These are phyloP conservation scores for Taiwanofungus camphoratus DNA, from an alignment of 1,284 basidiomycete genomes.

Conservation along the genomic window DNA sequence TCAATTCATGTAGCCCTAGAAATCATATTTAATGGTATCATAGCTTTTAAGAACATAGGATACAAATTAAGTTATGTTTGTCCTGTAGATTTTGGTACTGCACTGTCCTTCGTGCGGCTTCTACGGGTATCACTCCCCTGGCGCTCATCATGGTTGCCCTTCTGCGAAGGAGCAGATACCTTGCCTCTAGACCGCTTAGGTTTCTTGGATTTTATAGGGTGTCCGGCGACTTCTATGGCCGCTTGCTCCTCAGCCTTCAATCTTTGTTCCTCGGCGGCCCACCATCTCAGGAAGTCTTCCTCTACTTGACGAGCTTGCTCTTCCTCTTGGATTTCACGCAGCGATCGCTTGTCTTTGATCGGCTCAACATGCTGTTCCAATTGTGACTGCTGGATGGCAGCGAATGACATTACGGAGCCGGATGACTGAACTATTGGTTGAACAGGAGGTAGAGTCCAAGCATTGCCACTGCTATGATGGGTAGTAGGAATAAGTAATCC, in stretches of 20 bases:
- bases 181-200: too few species aligned
- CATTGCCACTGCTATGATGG: conserved; percentile 33
- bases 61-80: too few species aligned
- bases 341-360: conserved; percentile 51
- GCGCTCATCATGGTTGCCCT: too few species aligned
- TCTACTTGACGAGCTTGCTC: conserved; percentile 64
- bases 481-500: not conserved
- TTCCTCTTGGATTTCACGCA: conserved; percentile 83
- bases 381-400: conserved; percentile 80
- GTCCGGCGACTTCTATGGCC: too few species aligned
- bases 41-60: too few species aligned
- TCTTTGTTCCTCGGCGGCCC: conserved; percentile 76
- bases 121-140: too few species aligned
- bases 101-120: too few species aligned
- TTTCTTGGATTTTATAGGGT: too few species aligned
- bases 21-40: not conserved
- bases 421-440: conserved; percentile 37
- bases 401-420: conserved; percentile 54
- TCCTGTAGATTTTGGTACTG: too few species aligned
- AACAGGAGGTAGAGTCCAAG: conserved; percentile 53
- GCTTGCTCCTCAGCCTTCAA: conserved; percentile 32
- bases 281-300: conserved; percentile 81
- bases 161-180: too few species aligned
- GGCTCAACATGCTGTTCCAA: conserved; percentile 41
- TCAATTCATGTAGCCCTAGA: not conserved